phyloP scores from a whole-genome alignment of 2,329 filamentous ascomycete species.

The Domatiomyces catenatus region DNA sequence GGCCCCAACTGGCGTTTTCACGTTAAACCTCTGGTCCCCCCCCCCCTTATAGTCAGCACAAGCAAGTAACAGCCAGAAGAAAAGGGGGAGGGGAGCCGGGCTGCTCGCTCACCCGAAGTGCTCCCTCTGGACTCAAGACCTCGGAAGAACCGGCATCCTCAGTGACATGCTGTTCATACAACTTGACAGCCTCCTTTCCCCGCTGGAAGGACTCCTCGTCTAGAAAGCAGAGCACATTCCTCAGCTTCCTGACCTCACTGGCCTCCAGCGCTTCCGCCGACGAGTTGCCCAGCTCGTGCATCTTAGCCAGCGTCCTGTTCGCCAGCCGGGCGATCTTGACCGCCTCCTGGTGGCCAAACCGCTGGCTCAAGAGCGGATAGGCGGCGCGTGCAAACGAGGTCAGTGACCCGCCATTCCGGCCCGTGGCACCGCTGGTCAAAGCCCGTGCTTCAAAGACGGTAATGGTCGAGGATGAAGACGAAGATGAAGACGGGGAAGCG shows the following conservation, averaged over 20 bases:
- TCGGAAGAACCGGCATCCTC: not conserved
- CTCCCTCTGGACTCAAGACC: constrained; percentile 4
- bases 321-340: constrained; percentile 5
- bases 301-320: constrained; percentile 5
- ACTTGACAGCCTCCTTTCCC: constrained; percentile 1
- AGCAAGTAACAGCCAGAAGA: not conserved
- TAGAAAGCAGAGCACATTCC: constrained; percentile 3
- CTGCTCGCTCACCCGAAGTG: constrained; percentile 5
- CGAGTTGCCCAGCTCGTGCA: constrained; percentile 5
- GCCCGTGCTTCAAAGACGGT: constrained; percentile 23
- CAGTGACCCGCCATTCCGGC: constrained; percentile 24
- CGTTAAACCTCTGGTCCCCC: constrained; percentile 6
- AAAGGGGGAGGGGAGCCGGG: not conserved
- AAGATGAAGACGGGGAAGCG: constrained; percentile 1
- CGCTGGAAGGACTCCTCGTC: constrained; percentile 4
- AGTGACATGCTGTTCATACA: constrained; percentile 6
- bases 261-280: constrained; percentile 2
- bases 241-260: constrained; percentile 4
- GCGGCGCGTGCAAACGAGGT: constrained; percentile 1
- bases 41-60: not conserved
- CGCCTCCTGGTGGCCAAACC: constrained; percentile 4
- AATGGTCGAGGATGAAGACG: constrained; percentile 7
- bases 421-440: constrained; percentile 23
- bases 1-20: constrained; percentile 11
- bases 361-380: constrained; percentile 1